These are phyloP conservation scores for Lupinus albus DNA, from an alignment of 306 rosid species.

Conservation along the genomic window DNA sequence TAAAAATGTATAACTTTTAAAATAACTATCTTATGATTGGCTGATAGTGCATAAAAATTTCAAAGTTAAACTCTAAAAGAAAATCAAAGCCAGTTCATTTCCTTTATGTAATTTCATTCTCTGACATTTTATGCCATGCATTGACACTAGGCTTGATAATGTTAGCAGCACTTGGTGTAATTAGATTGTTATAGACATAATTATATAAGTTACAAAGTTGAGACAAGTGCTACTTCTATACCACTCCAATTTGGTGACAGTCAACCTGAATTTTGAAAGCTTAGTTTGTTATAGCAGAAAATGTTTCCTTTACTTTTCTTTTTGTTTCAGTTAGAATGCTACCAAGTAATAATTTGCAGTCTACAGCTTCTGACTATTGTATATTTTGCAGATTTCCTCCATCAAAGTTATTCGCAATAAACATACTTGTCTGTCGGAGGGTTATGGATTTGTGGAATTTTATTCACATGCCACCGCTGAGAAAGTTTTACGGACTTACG, in stretches of 20 bases:
- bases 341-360: neutral
- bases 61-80: neutral
- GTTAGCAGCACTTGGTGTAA: neutral
- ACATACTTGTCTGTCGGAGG: conserved; percentile 88
- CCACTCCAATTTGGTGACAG: conserved; percentile 16
- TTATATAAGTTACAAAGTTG: conserved; percentile 7
- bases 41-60: no score
- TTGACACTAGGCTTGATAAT: neutral
- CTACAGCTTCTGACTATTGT: conserved; percentile 17
- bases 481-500: conserved; percentile 77
- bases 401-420: conserved; percentile 90
- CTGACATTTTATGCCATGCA: neutral
- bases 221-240: conserved; percentile 31
- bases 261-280: conserved; percentile 16
- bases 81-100: neutral
- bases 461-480: conserved; percentile 81
- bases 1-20: no score
- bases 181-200: conserved; percentile 44
- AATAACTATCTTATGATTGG: no score
- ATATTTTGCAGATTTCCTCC: conserved; percentile 62
- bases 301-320: conserved; percentile 27
- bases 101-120: neutral
- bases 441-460: conserved; percentile 93
- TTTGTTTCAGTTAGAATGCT: neutral
- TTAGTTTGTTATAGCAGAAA: conserved; percentile 29